These are phyloP conservation scores for Croton setiger DNA, from an alignment of 441 rosid species.

Conservation along the genomic window DNA sequence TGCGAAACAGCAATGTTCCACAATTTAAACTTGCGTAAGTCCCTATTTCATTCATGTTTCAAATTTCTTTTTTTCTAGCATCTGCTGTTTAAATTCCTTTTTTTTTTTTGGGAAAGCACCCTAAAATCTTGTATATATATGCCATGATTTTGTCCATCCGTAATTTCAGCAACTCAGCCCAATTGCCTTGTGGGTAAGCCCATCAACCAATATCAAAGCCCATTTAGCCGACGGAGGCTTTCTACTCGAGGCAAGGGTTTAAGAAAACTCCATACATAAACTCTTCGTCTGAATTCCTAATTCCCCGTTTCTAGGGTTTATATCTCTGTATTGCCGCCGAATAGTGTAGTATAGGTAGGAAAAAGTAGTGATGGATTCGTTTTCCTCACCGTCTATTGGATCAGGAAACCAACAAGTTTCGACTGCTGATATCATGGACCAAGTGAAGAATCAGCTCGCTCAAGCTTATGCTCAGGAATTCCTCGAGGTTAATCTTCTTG, in stretches of 20 bases:
- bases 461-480: conserved; percentile 83
- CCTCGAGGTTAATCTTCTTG: conserved; percentile 47
- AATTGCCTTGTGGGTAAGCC: too few relatives aligned
- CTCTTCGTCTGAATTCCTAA: too few relatives aligned
- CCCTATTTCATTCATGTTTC: too few relatives aligned
- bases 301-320: conserved; percentile 9
- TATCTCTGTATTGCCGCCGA: not conserved
- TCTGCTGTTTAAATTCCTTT: too few relatives aligned
- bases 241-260: not conserved
- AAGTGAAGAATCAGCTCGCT: conserved; percentile 61
- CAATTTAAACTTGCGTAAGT: too few relatives aligned
- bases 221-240: not conserved
- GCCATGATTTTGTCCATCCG: too few relatives aligned
- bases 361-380: conserved; percentile 52
- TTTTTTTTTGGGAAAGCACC: too few relatives aligned
- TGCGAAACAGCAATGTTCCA: too few relatives aligned
- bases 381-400: conserved; percentile 50
- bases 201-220: too few relatives aligned
- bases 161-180: too few relatives aligned
- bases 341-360: not conserved
- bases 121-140: too few relatives aligned
- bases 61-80: too few relatives aligned
- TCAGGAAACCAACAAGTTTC: conserved; percentile 41
- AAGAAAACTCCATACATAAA: not conserved
- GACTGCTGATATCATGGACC: conserved; percentile 58